A percentile compares a stretch with the other conserved stretches of the same genome.
Conservation (phyloP, 2,329 filamentous ascomycete species). For the Drechslerella stenobrocha region DNA sequence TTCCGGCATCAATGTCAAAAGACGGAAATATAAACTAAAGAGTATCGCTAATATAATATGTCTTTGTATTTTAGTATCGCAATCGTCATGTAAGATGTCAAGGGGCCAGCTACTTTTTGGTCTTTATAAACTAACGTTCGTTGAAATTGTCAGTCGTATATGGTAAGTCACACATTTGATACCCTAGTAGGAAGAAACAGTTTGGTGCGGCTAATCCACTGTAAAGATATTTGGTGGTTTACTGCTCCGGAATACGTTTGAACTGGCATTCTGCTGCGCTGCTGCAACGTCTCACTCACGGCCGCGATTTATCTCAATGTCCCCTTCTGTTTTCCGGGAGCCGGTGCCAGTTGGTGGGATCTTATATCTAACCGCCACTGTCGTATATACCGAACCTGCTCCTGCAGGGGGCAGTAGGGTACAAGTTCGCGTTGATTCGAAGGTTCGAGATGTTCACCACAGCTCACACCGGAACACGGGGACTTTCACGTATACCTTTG, state of each 20-base stretch:
- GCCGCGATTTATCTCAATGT: slow-evolving; percentile 72
- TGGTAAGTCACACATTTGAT: slow-evolving; percentile 41
- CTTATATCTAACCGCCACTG: slow-evolving; percentile 71
- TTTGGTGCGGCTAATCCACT: slow-evolving; percentile 56
- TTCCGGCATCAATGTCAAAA: too few relatives aligned
- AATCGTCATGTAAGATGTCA: slow-evolving; percentile 48
- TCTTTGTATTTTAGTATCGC: slow-evolving; percentile 43
- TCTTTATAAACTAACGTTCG: neutral
- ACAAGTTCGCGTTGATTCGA: slow-evolving; percentile 71
- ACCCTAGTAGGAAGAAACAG: too few relatives aligned
- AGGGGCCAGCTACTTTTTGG: neutral
- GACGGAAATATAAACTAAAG: too few relatives aligned
- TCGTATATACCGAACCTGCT: slow-evolving; percentile 71
- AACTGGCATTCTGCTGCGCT: slow-evolving; percentile 74
- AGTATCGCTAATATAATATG: neutral
- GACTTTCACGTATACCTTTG: slow-evolving; percentile 76
- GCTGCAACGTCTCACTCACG: slow-evolving; percentile 70
- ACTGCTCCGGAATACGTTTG: slow-evolving; percentile 73
- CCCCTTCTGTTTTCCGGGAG: slow-evolving; percentile 74
- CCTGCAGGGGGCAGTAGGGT: slow-evolving; percentile 62
- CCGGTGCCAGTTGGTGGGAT: slow-evolving; percentile 75
- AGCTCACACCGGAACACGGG: slow-evolving; percentile 69
- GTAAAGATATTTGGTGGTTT: slow-evolving; percentile 81
- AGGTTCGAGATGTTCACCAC: slow-evolving; percentile 73
- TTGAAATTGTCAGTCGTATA: slow-evolving; percentile 35